phyloP scores from a whole-genome alignment of 768 basidiomycete genomes.

The Leccinellum luteum region DNA sequence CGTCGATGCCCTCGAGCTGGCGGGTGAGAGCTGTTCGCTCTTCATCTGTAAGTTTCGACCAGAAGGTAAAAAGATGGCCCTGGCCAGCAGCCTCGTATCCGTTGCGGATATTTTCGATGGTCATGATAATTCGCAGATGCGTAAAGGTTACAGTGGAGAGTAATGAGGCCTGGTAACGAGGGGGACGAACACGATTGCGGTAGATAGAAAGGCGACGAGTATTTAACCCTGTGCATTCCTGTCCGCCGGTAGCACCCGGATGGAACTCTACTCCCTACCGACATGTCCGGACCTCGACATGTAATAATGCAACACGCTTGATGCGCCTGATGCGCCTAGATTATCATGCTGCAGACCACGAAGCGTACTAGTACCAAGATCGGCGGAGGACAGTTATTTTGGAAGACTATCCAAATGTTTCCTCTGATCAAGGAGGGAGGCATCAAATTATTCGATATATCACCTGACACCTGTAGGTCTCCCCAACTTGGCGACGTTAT shows the following conservation, averaged over 20 bases:
- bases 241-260: constrained; percentile 25
- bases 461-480: no score
- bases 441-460: no score
- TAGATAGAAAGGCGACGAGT: not conserved
- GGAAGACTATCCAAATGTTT: no score
- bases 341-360: no score
- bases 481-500: no score
- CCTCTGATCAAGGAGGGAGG: no score
- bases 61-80: constrained; percentile 88
- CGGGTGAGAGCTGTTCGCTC: constrained; percentile 62
- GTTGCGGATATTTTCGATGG: constrained; percentile 52
- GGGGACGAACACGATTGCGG: not conserved
- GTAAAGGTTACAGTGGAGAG: not conserved
- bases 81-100: constrained; percentile 82
- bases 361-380: no score
- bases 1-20: constrained; percentile 81
- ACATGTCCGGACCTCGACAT: not conserved
- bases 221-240: constrained; percentile 13
- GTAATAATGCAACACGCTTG: constrained; percentile 6
- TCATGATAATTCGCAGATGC: constrained; percentile 37
- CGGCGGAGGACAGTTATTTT: no score
- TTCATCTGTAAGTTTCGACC: constrained; percentile 60
- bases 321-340: not conserved
- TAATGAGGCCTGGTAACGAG: not conserved
- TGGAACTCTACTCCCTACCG: constrained; percentile 2